Evolutionary conservation across 306 rosid species (phyloP).

Genomic region (Spatholobus suberectus): DNA sequence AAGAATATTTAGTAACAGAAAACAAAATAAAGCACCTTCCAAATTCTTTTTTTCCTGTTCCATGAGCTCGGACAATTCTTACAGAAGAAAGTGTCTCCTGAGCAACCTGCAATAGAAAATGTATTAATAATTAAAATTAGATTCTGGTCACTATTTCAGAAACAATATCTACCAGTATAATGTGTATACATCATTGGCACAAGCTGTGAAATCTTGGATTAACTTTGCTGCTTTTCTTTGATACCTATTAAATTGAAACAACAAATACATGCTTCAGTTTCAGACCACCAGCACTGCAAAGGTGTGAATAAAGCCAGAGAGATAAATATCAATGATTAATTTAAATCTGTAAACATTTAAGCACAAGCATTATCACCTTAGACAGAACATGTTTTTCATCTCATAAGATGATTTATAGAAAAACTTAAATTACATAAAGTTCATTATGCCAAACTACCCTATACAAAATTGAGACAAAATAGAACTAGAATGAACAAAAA

Average conservation of each 20-base stretch:
- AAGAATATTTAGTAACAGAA: constrained; percentile 17
- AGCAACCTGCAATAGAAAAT: constrained; percentile 60
- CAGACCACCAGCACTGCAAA: constrained; percentile 37
- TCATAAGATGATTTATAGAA: background rate
- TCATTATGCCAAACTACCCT: background rate
- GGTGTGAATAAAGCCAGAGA: background rate
- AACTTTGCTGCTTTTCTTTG: constrained; percentile 69
- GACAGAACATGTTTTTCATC: background rate
- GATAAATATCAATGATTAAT: background rate
- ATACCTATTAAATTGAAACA: constrained; percentile 52
- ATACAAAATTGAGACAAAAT: background rate
- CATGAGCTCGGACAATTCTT: constrained; percentile 63
- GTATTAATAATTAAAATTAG: constrained; percentile 19
- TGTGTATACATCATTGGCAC: constrained; percentile 67
- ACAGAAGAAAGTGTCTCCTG: constrained; percentile 67
- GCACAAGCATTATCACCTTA: background rate
- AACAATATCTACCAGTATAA: constrained; percentile 32
- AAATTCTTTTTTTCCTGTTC: constrained; percentile 62
- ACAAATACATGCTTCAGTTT: constrained; percentile 18
- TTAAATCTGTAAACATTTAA: constrained; percentile 29
- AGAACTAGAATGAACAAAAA: background rate
- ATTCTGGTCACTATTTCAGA: constrained; percentile 23
- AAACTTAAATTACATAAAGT: constrained; percentile 7
- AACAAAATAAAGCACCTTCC: constrained; percentile 52
- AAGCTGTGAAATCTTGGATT: constrained; percentile 75